Conservation (phyloP, 2,329 filamentous ascomycete genomes). For the Onygenales sp. region DNA sequence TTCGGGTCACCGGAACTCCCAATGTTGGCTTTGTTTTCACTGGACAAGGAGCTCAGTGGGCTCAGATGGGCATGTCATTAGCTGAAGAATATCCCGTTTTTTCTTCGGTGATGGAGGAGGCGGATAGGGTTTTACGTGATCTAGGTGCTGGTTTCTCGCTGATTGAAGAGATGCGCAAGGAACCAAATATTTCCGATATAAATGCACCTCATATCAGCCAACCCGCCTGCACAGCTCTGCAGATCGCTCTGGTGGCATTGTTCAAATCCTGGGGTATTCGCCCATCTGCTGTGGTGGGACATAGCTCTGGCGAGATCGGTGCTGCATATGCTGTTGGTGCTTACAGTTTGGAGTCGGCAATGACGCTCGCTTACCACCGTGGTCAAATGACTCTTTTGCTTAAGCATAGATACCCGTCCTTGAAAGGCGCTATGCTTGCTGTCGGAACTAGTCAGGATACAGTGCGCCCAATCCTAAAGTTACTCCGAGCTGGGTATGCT, state of each 20-base stretch:
- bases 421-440: not conserved
- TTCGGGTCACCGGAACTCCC: not conserved
- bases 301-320: slow-evolving; percentile 12
- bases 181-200: not conserved
- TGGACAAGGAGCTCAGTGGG: slow-evolving; percentile 1
- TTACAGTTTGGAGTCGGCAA: not conserved
- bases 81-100: not conserved
- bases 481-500: not conserved
- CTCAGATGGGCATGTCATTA: not conserved
- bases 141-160: not conserved
- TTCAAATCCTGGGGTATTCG: slow-evolving; percentile 5
- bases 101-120: not conserved
- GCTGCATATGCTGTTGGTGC: slow-evolving; percentile 9
- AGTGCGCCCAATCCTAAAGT: not conserved
- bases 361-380: not conserved
- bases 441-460: not conserved
- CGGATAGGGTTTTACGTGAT: not conserved
- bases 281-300: slow-evolving; percentile 8
- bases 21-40: not conserved
- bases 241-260: slow-evolving; percentile 10
- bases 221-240: slow-evolving; percentile 5
- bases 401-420: not conserved
- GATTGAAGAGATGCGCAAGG: not conserved
- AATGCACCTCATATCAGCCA: not conserved
- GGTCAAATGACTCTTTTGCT: not conserved